Evolutionary conservation across 2,329 filamentous ascomycete genomes (phyloP).

Genomic region (Verticillium zaregamsianum): DNA sequence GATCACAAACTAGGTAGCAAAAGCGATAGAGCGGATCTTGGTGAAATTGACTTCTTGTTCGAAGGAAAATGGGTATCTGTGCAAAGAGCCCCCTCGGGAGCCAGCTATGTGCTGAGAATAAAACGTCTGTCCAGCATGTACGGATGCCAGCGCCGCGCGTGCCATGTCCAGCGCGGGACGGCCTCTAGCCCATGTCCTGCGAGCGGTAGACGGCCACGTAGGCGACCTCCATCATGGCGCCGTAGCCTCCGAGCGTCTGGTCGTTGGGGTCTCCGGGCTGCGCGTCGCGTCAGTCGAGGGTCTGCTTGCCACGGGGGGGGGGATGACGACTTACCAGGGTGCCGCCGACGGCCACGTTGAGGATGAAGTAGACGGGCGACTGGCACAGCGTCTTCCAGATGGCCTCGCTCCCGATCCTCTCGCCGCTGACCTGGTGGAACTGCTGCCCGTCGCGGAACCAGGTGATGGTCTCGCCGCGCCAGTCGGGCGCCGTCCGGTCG

Average conservation of each 20-base stretch:
- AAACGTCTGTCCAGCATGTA: background rate
- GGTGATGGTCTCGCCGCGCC: conserved; percentile 42
- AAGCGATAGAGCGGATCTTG: background rate
- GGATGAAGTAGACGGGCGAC: conserved; percentile 38
- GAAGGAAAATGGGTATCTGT: conserved; percentile 1
- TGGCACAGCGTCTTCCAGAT: conserved; percentile 40
- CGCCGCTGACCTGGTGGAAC: conserved; percentile 39
- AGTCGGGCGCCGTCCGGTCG: conserved; percentile 38
- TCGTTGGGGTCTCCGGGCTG: conserved; percentile 28
- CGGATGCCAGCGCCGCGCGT: background rate
- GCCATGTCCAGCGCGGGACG: background rate
- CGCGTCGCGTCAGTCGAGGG: background rate
- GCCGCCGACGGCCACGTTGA: conserved; percentile 46
- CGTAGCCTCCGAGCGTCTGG: conserved; percentile 28
- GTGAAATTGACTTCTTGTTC: background rate
- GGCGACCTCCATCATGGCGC: conserved; percentile 35
- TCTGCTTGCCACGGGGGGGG: too few relatives aligned
- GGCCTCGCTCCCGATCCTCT: conserved; percentile 31
- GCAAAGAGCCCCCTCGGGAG: background rate
- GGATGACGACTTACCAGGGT: conserved; percentile 28
- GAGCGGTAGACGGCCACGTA: conserved; percentile 34
- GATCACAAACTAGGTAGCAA: background rate
- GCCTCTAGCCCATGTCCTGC: conserved; percentile 1
- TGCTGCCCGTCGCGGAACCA: conserved; percentile 42
- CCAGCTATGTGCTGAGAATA: background rate